Conservation (phyloP, 2,329 filamentous ascomycete species). For the Sclerotinia subarctica region DNA sequence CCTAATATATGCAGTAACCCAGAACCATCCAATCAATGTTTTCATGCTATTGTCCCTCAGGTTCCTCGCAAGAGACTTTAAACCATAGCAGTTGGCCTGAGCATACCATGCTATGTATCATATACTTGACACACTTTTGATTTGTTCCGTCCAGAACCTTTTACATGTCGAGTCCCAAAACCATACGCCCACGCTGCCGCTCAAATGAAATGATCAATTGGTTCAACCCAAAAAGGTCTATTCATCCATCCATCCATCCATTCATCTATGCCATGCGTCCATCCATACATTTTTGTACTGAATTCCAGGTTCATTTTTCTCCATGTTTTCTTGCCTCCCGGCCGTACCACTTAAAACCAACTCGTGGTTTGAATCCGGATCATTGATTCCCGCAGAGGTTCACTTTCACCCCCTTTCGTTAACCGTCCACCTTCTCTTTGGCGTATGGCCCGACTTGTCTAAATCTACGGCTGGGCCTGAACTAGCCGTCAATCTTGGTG, state of each 20-base stretch:
- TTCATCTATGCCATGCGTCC: neutral
- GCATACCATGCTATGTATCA: neutral
- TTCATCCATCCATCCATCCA: neutral
- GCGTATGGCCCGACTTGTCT: conserved; percentile 45
- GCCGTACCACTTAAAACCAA: neutral
- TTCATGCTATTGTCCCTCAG: neutral
- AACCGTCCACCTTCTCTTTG: conserved; percentile 54
- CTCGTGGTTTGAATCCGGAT: neutral
- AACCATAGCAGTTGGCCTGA: neutral
- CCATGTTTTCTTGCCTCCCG: neutral
- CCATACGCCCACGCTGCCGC: conserved; percentile 5
- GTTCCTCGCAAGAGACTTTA: neutral
- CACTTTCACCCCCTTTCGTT: conserved; percentile 41
- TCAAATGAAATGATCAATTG: conserved; percentile 2
- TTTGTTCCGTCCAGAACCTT: neutral
- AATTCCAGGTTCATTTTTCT: neutral
- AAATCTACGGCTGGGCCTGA: conserved; percentile 42
- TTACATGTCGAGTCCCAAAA: neutral
- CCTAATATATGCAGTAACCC: neutral
- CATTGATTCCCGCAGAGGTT: neutral
- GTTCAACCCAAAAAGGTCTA: neutral
- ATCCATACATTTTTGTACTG: neutral
- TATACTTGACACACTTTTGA: neutral
- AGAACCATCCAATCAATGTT: neutral
- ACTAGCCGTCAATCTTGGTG: conserved; percentile 39